Conservation (phyloP, 2,329 filamentous ascomycete species). For the Dothistroma septosporum region DNA sequence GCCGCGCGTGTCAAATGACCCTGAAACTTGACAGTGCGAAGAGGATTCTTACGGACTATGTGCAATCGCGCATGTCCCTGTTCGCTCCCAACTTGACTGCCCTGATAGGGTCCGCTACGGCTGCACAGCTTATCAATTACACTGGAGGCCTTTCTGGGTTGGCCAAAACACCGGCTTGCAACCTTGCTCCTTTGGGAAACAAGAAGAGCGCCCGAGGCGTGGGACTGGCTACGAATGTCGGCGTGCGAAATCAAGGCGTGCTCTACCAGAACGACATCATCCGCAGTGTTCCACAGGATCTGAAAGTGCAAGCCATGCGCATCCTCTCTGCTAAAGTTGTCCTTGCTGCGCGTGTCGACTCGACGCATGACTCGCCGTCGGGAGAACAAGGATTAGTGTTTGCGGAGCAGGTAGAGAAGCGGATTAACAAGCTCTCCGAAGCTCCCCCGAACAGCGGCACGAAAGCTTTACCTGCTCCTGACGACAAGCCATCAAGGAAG, state of each 20-base stretch:
- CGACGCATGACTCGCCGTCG: conserved; percentile 74
- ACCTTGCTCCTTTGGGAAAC: conserved; percentile 83
- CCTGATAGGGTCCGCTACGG: conserved; percentile 85
- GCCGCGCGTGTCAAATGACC: conserved; percentile 79
- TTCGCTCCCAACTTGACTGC: conserved; percentile 92
- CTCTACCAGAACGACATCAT: conserved; percentile 91
- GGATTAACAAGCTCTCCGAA: conserved; percentile 88
- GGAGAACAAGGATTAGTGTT: conserved; percentile 80
- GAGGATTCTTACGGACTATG: conserved; percentile 81
- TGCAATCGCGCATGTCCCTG: conserved; percentile 92
- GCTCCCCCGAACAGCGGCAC: conserved; percentile 84
- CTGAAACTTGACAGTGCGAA: conserved; percentile 85
- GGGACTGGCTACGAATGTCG: conserved; percentile 88
- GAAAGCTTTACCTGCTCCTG: conserved; percentile 82
- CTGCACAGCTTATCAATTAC: conserved; percentile 93
- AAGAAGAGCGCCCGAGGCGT: conserved; percentile 71
- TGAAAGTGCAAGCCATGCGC: conserved; percentile 90
- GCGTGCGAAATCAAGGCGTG: conserved; percentile 85
- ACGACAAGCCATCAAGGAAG: conserved; percentile 92
- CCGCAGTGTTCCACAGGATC: conserved; percentile 73
- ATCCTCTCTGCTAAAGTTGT: conserved; percentile 92
- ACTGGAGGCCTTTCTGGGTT: conserved; percentile 83
- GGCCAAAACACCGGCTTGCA: conserved; percentile 89
- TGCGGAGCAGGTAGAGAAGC: conserved; percentile 74
- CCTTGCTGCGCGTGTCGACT: conserved; percentile 86